Conservation (phyloP, 139 green algal genomes). For the Chlorella sp. region DNA sequence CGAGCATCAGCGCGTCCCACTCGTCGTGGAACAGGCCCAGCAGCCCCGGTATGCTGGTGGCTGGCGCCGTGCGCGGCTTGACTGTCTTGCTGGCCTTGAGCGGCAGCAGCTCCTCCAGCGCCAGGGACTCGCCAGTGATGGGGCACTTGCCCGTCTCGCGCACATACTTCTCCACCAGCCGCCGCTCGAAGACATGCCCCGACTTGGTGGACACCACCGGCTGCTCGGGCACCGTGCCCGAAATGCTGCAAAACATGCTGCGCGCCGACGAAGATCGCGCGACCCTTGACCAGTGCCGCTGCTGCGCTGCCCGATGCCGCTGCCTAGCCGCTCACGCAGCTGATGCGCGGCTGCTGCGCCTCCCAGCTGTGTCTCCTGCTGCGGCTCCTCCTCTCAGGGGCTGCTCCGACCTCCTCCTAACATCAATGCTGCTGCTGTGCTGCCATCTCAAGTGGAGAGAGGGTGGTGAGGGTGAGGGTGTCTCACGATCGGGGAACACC, state of each 20-base stretch:
- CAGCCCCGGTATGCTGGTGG: conserved; percentile 88
- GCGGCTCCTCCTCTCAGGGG: too few relatives aligned
- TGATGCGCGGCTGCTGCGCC: too few relatives aligned
- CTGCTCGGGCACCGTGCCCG: conserved; percentile 77
- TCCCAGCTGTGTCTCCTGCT: too few relatives aligned
- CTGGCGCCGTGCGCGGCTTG: conserved; percentile 73
- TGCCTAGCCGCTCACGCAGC: too few relatives aligned
- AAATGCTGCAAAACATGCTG: conserved; percentile 69
- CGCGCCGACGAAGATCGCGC: too few relatives aligned
- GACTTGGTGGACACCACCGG: conserved; percentile 80
- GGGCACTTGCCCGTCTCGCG: conserved; percentile 82
- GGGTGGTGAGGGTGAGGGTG: too few relatives aligned
- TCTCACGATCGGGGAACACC: too few relatives aligned
- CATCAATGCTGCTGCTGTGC: too few relatives aligned
- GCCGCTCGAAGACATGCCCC: conserved; percentile 84
- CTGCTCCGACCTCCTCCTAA: too few relatives aligned
- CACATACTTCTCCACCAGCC: conserved; percentile 82
- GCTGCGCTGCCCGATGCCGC: too few relatives aligned
- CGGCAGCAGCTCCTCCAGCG: conserved; percentile 75
- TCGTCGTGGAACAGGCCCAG: conserved; percentile 93
- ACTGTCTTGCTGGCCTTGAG: conserved; percentile 67
- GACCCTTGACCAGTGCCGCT: too few relatives aligned
- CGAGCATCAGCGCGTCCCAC: conserved; percentile 93
- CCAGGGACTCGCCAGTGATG: conserved; percentile 67
- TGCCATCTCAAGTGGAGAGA: too few relatives aligned